Base-by-base conservation (phyloP, 2,329 filamentous ascomycete species). In the Bipolaris zeicola region DNA sequence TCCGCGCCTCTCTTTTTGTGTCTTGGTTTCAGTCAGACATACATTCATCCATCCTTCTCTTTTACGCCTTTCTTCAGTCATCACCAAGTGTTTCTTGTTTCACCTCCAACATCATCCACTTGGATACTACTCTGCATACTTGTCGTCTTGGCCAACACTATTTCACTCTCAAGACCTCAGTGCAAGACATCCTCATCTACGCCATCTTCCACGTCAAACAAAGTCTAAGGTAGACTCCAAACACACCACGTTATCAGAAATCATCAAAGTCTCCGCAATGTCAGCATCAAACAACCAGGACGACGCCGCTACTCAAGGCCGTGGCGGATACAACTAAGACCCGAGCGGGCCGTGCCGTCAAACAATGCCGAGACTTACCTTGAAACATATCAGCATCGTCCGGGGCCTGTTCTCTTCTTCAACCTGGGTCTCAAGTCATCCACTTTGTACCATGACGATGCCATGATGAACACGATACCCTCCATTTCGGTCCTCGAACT, bases 291-390 rank as follows among this genome's bases (percentile, higher is more conserved):
- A 54, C 43, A 51, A 39, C 26, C 52, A 37, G 43, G 53, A 50
- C 37, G 53, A 55, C 22, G 62, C 50, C 51, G 50, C 59, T 62
- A 64, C 43, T 51, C 72, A 73, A 70, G 70, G 72, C 37, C 72
- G 72, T 46, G 72, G 72, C 57, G 72, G 72, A 52, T 75, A 75
- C 65, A 74, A 71, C 62, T 71, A 67, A 67, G 52, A 28, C 5
- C 37, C 39, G 36, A 52, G 52, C 61, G 58, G 62, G 33, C 52
- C 36, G 49, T 62, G 49, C 58, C 58, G 55, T 61, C 59, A 39
- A 47, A 14, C 28, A 18, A 10, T 44, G 6, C 14, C 33, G 18
- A 18, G 7, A 14, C 7, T 10, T 16, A 5, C 16, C 51, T 24
- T 26, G 56, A 55, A 50, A 41, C 53, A 18, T 14, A 55, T 51